A percentile compares a stretch with the other conserved stretches of the same genome.
These are phyloP conservation scores for Ustilago tritici DNA, from an alignment of 1,284 basidiomycete species.

Conservation along the genomic window DNA sequence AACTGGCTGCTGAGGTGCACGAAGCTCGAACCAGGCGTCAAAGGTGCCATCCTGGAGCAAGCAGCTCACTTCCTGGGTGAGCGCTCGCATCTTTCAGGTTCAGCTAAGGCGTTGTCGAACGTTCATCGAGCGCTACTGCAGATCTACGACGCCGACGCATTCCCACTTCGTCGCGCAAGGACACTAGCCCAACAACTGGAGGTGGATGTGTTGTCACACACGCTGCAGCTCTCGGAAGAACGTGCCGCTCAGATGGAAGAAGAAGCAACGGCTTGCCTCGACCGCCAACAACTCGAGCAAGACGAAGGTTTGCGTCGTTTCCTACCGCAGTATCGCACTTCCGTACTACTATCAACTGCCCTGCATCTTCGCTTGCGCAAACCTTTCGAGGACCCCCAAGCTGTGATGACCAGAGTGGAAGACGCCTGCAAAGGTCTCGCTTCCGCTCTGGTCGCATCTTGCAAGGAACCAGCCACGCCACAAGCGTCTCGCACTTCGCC, in stretches of 20 bases:
- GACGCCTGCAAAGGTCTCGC: conserved; percentile 35
- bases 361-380: conserved; percentile 33
- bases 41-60: conserved; percentile 51
- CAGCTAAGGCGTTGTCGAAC: conserved; percentile 30
- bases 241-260: conserved; percentile 16
- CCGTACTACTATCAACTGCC: conserved; percentile 25
- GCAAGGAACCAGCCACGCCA: conserved; percentile 7
- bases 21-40: conserved; percentile 6
- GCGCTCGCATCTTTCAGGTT: conserved; percentile 46
- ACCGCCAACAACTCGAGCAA: neutral
- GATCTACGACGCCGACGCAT: conserved; percentile 20
- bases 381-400: conserved; percentile 27
- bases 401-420: conserved; percentile 29
- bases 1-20: conserved; percentile 18
- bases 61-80: conserved; percentile 33
- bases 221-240: conserved; percentile 19
- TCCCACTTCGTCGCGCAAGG: conserved; percentile 52
- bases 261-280: conserved; percentile 35
- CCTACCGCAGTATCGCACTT: conserved; percentile 44
- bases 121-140: conserved; percentile 26
- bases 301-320: conserved; percentile 36
- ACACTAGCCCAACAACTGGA: conserved; percentile 45
- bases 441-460: conserved; percentile 4
- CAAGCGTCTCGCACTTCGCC: conserved; percentile 20
- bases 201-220: conserved; percentile 37